A percentile compares a stretch with the other conserved stretches of the same genome.
These are phyloP conservation scores for Anisodus acutangulus DNA, from an alignment of 257 asterid genomes.

Conservation along the genomic window DNA sequence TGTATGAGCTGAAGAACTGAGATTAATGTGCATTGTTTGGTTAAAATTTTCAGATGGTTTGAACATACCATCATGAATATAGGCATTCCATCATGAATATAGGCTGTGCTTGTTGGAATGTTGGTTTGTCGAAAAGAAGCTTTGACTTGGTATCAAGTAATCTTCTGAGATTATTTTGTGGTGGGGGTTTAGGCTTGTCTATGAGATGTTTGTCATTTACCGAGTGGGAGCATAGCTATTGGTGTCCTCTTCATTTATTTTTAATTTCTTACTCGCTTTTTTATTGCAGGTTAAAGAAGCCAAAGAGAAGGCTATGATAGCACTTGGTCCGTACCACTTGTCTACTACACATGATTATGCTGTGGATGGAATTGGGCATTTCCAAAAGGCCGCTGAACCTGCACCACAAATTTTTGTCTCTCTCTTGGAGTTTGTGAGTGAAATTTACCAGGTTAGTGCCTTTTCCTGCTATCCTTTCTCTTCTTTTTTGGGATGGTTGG, in stretches of 20 bases:
- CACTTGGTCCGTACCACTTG: conserved; percentile 70
- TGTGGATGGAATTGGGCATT: conserved; percentile 56
- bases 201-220: not conserved
- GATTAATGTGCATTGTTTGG: conserved; percentile 12
- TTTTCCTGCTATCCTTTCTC: conserved; percentile 30
- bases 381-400: conserved; percentile 57
- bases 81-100: not conserved
- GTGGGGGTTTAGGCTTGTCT: not conserved
- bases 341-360: conserved; percentile 57
- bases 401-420: conserved; percentile 75
- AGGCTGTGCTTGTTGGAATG: not conserved
- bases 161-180: conserved; percentile 14
- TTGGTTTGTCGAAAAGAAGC: not conserved
- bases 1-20: not conserved
- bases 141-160: not conserved
- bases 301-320: conserved; percentile 85
- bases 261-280: conserved; percentile 26
- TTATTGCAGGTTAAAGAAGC: conserved; percentile 80
- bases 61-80: not conserved
- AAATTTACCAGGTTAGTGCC: conserved; percentile 79
- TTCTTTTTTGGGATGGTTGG: conserved; percentile 24
- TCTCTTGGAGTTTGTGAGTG: conserved; percentile 92
- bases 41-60: not conserved
- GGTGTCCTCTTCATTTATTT: conserved; percentile 23
- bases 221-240: not conserved